Conservation (phyloP, 2,329 filamentous ascomycete species). For the Pseudogymnoascus sp. region DNA sequence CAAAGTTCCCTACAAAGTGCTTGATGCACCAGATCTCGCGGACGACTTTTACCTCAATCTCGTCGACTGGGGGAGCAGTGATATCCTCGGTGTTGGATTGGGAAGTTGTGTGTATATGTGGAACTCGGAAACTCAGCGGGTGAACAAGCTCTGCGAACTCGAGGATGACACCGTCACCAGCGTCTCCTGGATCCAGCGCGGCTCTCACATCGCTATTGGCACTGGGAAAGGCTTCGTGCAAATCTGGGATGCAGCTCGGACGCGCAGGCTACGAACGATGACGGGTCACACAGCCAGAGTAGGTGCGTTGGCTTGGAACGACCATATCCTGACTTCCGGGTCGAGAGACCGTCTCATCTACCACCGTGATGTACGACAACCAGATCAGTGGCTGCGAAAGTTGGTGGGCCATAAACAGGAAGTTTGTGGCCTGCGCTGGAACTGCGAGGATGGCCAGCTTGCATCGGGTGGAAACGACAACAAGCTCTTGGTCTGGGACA, state of each 20-base stretch:
- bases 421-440: conserved; percentile 95
- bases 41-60: conserved; percentile 98
- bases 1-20: conserved; percentile 95
- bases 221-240: conserved; percentile 92
- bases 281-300: conserved; percentile 91
- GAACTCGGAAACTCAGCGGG: conserved; percentile 85
- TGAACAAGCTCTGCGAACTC: conserved; percentile 89
- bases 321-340: conserved; percentile 92
- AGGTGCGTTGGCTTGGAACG: conserved; percentile 93
- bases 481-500: conserved; percentile 98
- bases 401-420: conserved; percentile 95
- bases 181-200: conserved; percentile 97
- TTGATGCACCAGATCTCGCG: conserved; percentile 90
- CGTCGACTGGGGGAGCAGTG: conserved; percentile 95
- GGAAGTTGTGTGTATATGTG: conserved; percentile 96
- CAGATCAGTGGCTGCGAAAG: conserved; percentile 82
- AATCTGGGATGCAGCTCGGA: conserved; percentile 92
- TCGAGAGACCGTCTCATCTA: conserved; percentile 90
- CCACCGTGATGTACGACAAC: conserved; percentile 88
- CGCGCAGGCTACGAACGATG: conserved; percentile 85
- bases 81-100: conserved; percentile 86
- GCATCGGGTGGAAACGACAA: conserved; percentile 97
- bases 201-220: conserved; percentile 90
- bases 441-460: conserved; percentile 88
- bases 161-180: conserved; percentile 92